Evolutionary conservation across 768 basidiomycete genomes (phyloP).

Genomic region (Phylloporus scabripes): DNA sequence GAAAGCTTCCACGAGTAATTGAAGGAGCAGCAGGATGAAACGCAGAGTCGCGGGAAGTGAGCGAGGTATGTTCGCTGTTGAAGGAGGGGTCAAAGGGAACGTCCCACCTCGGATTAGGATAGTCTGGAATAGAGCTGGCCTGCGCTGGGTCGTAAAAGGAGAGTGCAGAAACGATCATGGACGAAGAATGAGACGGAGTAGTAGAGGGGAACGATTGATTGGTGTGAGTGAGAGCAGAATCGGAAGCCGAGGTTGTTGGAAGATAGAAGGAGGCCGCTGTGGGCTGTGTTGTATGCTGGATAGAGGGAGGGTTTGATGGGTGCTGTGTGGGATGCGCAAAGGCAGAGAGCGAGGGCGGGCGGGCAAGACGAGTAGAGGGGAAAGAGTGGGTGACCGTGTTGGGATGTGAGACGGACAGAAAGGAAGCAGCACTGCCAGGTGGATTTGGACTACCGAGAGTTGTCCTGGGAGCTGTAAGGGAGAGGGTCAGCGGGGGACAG

Average conservation of each 20-base stretch:
- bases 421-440: background rate
- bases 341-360: background rate
- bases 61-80: background rate
- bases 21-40: background rate
- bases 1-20: background rate
- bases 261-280: background rate
- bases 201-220: slow-evolving; percentile 1
- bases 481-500: slow-evolving; percentile 4
- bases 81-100: slow-evolving; percentile 13
- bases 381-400: background rate
- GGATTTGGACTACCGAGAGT: background rate
- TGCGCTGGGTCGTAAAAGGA: slow-evolving; percentile 50
- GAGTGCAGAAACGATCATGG: slow-evolving; percentile 52
- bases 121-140: slow-evolving; percentile 32
- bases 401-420: background rate
- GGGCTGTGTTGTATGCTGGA: background rate
- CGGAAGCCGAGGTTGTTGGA: background rate
- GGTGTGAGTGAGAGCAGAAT: background rate
- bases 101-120: slow-evolving; percentile 35
- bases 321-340: background rate
- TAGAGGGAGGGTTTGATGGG: background rate
- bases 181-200: background rate
- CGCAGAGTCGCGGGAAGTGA: background rate
- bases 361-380: background rate
- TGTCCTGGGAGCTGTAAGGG: slow-evolving; percentile 8